Conservation (phyloP, 192 early-diverging fungal genomes). For the Coemansia guatemalensis region DNA sequence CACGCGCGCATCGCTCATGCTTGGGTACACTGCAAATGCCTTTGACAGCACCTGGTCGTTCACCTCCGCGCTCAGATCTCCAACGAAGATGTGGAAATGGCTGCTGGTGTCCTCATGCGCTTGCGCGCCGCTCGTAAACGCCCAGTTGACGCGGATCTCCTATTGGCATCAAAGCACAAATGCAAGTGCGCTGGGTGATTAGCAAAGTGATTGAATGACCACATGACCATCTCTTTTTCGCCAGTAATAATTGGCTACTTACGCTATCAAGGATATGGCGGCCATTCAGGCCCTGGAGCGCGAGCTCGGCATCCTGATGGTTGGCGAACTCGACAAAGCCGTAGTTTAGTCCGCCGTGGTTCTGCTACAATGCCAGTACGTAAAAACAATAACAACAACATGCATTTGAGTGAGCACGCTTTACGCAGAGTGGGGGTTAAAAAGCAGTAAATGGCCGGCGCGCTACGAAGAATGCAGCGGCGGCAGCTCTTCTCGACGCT, state of each 20-base stretch:
- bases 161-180: conserved; percentile 2
- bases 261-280: conserved; percentile 31
- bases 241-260: conserved; percentile 6
- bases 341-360: conserved; percentile 76
- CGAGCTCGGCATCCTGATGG: conserved; percentile 67
- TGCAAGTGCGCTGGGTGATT: neutral
- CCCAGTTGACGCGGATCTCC: conserved; percentile 57
- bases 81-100: conserved; percentile 92
- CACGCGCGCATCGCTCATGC: conserved; percentile 78
- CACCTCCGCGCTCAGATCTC: conserved; percentile 89
- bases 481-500: neutral
- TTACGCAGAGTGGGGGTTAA: neutral
- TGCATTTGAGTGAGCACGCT: neutral
- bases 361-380: conserved; percentile 51
- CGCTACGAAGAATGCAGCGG: neutral
- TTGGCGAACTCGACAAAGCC: conserved; percentile 86
- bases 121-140: conserved; percentile 46
- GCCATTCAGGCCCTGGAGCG: conserved; percentile 73
- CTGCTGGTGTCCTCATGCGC: conserved; percentile 67
- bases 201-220: conserved; percentile 2
- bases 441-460: neutral
- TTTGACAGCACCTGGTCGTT: conserved; percentile 77
- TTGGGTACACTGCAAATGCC: conserved; percentile 60
- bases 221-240: neutral
- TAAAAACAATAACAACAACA: neutral